Base-by-base conservation (phyloP, 2,329 filamentous ascomycete genomes). In the Chrysosporium queenslandicum region DNA sequence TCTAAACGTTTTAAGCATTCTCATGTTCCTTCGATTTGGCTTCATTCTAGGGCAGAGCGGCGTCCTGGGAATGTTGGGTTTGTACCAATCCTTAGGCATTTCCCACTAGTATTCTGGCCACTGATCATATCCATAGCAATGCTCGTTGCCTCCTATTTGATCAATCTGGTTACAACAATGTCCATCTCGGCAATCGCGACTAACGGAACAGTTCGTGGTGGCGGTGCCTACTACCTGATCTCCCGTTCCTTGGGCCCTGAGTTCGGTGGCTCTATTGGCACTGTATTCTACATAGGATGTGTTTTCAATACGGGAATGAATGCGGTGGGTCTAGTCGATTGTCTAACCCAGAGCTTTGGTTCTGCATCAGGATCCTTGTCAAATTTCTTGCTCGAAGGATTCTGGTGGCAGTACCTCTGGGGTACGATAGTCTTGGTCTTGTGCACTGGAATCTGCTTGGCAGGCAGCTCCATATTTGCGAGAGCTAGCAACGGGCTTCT, bases 21-120 rank as follows among this genome's bases (percentile, higher is more conserved):
- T 94, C 56, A 94, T 94, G 87, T 94, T 94, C 70, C 74, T 94
- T 61, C 81, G 88, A 20, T 94, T 94, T 66, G 87, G 88, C 20
- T 82, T 88, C 60, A 86, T 94, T 53, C 74, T 94, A 20, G 88
- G 87, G 7, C 85, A 91, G 64, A 78, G 85, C 56, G 88, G 88
- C 20, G 74, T 94, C 41, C 58, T 91, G 40, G 88, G 87, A 46
- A 92, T 89, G 67, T 73, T 94, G 64, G 85, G 86, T 86, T 72
- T 66, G 74, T 61, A 41, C 29, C 14, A 3, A 12, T 25, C 4
- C 7, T 11, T 64, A 37, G n/a, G 9, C 14, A 40, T 32, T 50
- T 40, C 6, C 37, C 32, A 30, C 32, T 20, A 11, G 29, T 32
- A 4, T 58, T 57, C 5, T 18, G 9, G 9, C n/a, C 56, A 61